Evolutionary conservation across 768 basidiomycete genomes (phyloP), one percentile per base, ranked within the genome.

Genomic region (Sistotremastrum suecicum): DNA sequence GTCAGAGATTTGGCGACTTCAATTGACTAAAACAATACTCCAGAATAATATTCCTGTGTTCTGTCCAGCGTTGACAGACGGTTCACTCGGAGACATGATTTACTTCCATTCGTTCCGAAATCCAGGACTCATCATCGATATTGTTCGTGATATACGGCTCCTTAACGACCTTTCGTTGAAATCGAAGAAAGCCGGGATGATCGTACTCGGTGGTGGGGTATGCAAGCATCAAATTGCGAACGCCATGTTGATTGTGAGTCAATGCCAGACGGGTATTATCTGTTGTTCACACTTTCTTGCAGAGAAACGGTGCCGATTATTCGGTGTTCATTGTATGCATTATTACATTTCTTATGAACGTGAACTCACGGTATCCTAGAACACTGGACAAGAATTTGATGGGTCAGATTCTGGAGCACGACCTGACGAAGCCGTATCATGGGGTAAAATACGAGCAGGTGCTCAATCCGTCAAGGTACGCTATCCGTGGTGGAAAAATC

Each of bases 181-280:
- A 51, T 84, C 92, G 34, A 79, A 76, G 46, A 92, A 89, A 64
- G 95, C 95, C 12, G 95, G 95, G 2, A 98, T 98, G 92, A 89
- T 99, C 54, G 79, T 99, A 44, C 76, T 98, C 8, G 95, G 95
- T 5, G 95, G 95, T 2, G 95, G 95, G 1, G 91, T 99, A 7
- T 98, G 92, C 68, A 99, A 99, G 61, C 95, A 99, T 60, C 95
- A 99, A 59, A 95, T 99, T 47, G 94, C 94, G n/a, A 99, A 99
- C 58, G 91, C 94, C 1, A 97, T 99, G 95, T 68, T 99, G 28
- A 95, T 99, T 58, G 94, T 97, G 62, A 63, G 75, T 53, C 28
- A 7, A 39, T 39, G 6, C 5, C 32, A 20, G 38, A 8, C 47
- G 11, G 34, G n/a, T 49, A 46, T 12, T 44, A 8, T 39, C 39